Evolutionary conservation across 176 grass and related monocot genomes (phyloP).

Genomic region (Typha latifolia): DNA sequence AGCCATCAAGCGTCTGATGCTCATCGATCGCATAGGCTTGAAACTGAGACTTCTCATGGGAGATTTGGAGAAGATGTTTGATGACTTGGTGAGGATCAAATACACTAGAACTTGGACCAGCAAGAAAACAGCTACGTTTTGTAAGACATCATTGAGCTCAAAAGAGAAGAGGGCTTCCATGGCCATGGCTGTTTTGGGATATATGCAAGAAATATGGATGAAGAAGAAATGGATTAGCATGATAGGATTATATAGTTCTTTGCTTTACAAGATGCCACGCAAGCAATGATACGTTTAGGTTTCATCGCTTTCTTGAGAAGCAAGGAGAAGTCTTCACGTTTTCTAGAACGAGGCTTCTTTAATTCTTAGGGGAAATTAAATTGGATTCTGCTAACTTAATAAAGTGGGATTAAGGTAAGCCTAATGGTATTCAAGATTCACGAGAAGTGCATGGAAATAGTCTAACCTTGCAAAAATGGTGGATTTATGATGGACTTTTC

Average conservation of each 20-base stretch:
- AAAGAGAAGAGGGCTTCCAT: not conserved
- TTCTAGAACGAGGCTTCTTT: not conserved
- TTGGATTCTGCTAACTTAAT: not conserved
- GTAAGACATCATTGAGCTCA: conserved; percentile 14
- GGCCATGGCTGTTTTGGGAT: not conserved
- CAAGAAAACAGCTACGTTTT: conserved; percentile 23
- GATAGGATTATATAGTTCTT: not conserved
- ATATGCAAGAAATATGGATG: too few relatives aligned
- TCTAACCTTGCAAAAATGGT: too few relatives aligned
- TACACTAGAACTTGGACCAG: conserved; percentile 36
- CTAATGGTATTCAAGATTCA: too few relatives aligned
- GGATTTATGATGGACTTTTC: too few relatives aligned
- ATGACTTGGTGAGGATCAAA: conserved; percentile 45
- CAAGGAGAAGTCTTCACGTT: not conserved
- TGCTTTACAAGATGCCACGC: not conserved
- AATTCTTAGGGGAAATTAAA: not conserved
- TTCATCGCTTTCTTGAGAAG: not conserved
- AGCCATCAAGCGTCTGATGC: conserved; percentile 42
- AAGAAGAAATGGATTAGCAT: too few relatives aligned
- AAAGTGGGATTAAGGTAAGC: too few relatives aligned
- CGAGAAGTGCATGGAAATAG: too few relatives aligned
- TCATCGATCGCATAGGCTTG: conserved; percentile 48
- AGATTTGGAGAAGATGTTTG: conserved; percentile 53
- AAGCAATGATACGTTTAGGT: not conserved
- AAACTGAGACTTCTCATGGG: conserved; percentile 54